Evolutionary conservation across 805 yeast species (phyloP).

Genomic region (Metschnikowia arizonensis): DNA sequence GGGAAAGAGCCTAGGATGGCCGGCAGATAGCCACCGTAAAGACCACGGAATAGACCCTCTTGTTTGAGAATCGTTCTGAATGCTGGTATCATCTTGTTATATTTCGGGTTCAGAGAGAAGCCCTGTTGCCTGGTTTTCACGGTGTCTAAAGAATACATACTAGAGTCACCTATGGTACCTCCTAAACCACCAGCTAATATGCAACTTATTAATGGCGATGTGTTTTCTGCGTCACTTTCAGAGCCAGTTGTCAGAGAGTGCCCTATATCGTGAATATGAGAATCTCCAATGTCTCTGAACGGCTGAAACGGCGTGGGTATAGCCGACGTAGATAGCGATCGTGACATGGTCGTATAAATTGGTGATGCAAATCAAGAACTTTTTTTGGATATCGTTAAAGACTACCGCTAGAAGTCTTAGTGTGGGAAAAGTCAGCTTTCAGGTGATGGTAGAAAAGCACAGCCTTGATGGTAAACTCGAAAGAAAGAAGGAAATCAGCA

Average conservation of each 20-base stretch:
- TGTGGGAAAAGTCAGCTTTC: not conserved
- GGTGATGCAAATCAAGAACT: not conserved
- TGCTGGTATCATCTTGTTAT: conserved; percentile 71
- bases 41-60: conserved; percentile 81
- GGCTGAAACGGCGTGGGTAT: conserved; percentile 21
- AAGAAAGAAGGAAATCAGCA: not conserved
- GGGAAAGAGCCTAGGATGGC: conserved; percentile 93
- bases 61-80: conserved; percentile 69
- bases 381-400: not conserved
- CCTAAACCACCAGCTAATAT: conserved; percentile 93
- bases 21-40: conserved; percentile 90
- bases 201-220: conserved; percentile 52
- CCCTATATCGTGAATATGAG: not conserved
- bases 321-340: conserved; percentile 17
- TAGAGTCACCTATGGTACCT: conserved; percentile 86
- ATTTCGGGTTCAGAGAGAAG: conserved; percentile 64
- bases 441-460: not conserved
- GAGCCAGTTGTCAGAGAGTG: not conserved
- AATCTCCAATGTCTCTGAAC: conserved; percentile 10
- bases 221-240: conserved; percentile 2
- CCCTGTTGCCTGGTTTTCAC: conserved; percentile 98
- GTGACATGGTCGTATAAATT: conserved; percentile 11
- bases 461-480: not conserved
- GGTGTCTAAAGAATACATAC: conserved; percentile 95
- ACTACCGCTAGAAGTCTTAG: not conserved